Base-by-base conservation (phyloP, 2,329 filamentous ascomycete species). In the Aureobasidium sp. region DNA sequence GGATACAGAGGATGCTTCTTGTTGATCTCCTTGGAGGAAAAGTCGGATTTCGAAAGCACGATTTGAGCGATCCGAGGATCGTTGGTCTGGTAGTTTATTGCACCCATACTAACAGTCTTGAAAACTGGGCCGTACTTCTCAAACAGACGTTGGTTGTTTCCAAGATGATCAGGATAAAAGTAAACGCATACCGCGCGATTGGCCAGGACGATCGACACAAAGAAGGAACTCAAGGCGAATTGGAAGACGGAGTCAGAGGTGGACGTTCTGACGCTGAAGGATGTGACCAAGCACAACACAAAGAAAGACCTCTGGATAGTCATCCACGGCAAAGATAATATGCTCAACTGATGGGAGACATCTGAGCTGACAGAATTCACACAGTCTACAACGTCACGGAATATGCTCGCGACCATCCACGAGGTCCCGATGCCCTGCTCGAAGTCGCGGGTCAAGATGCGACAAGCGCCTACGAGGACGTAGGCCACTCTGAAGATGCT, bases 281-380 rank as follows among this genome's bases (percentile, higher is more conserved):
- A 97, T 78, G 82, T 97, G 39, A 89, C 89, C 65, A 93, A 96
- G 84, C 93, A 97, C 82, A 97, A 97, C 84, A 95, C 85, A 75
- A 96, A 96, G 82, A 90, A 91, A 22, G 90, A 96, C 73, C 81
- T 96, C n/a, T 97, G 93, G 93, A 94, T 97, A 62, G 91, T 91
- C 1, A 92, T 97, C 72, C 97, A 97, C 86, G 92, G 92, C 39
- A 76, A 84, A 65, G 51, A 29, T 51, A n/a, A 5, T 17, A 31
- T 41, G 39, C 39, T 41, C 11, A 9, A 41, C n/a, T 9, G 3
- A 4, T 41, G 8, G 31, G 31, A 9, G 31, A 36, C 5, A 9
- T 11, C 11, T 11, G 7, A 22, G 42, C 22, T 45, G 22, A 17
- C 44, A 22, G 25, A 17, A 12, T 47, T 47, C 5, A 41, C n/a